Evolutionary conservation across 140 eudicot genomes (phyloP).

Genomic region (Anethum foeniculum): DNA sequence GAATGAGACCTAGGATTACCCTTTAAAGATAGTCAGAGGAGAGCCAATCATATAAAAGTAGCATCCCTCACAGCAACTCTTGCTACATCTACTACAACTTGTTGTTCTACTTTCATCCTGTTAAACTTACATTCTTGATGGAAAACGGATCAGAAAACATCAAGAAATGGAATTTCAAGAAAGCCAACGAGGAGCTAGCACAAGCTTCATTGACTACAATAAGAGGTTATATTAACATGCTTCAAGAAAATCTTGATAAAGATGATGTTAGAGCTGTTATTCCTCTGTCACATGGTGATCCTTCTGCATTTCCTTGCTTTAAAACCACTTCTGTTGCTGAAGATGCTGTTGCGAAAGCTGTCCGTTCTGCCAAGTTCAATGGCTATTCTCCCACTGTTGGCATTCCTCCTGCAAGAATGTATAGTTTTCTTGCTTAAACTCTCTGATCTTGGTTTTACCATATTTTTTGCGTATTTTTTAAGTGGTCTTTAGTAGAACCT

Average conservation of each 20-base stretch:
- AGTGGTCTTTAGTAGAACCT: not conserved
- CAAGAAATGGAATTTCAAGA: not conserved
- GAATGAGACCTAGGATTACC: too few relatives aligned
- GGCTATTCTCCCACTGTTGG: slow-evolving; percentile 33
- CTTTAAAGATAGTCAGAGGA: too few relatives aligned
- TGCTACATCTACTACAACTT: not conserved
- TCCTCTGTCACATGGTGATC: slow-evolving; percentile 35
- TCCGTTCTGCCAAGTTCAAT: slow-evolving; percentile 22
- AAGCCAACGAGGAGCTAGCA: not conserved
- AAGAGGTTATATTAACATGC: slow-evolving; percentile 19
- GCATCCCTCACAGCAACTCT: not conserved
- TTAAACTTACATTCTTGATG: not conserved
- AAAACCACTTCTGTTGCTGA: slow-evolving; percentile 21
- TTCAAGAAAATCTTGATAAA: slow-evolving; percentile 4
- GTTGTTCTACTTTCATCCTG: not conserved
- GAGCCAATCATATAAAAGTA: not conserved
- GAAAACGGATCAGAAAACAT: not conserved
- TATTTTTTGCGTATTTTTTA: not conserved
- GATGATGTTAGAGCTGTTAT: slow-evolving; percentile 19
- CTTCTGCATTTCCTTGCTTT: slow-evolving; percentile 36
- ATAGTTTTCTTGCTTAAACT: not conserved
- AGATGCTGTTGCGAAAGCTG: slow-evolving; percentile 29
- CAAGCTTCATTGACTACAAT: not conserved
- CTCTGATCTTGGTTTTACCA: not conserved
- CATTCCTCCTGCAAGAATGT: slow-evolving; percentile 25